Evolutionary conservation across 2,329 filamentous ascomycete genomes (phyloP).

Genomic region (Epichloe brachyelytri): DNA sequence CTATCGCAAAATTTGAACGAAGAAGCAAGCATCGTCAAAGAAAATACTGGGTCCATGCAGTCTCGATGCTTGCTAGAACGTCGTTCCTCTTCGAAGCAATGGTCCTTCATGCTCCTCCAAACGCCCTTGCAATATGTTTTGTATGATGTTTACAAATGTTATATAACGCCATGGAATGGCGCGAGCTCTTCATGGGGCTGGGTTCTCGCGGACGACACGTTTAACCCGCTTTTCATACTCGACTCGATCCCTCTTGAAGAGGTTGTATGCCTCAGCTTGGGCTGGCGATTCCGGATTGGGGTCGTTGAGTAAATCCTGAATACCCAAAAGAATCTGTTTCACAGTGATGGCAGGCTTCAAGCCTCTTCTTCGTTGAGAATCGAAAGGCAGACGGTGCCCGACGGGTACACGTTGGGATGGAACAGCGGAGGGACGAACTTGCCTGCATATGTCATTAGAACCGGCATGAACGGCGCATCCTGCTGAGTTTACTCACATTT

Average conservation of each 20-base stretch:
- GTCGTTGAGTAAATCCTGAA: slow-evolving; percentile 90
- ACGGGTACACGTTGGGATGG: slow-evolving; percentile 97
- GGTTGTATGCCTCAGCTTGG: slow-evolving; percentile 92
- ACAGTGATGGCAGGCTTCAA: slow-evolving; percentile 97
- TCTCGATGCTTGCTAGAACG: neutral
- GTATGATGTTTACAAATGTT: slow-evolving; percentile 5
- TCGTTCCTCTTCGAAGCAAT: slow-evolving; percentile 12
- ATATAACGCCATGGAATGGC: slow-evolving; percentile 1
- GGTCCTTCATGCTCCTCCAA: slow-evolving; percentile 11
- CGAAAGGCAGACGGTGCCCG: slow-evolving; percentile 90
- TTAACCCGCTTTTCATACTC: slow-evolving; percentile 86
- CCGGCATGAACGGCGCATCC: neutral
- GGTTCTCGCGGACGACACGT: slow-evolving; percentile 81
- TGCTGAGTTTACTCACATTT: slow-evolving; percentile 62
- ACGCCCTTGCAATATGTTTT: slow-evolving; percentile 17
- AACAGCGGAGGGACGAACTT: slow-evolving; percentile 95
- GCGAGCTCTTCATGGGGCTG: slow-evolving; percentile 43
- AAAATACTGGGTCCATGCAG: neutral
- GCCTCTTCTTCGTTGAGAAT: slow-evolving; percentile 98
- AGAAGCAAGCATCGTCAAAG: slow-evolving; percentile 11
- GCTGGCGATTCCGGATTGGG: slow-evolving; percentile 95
- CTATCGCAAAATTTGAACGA: slow-evolving; percentile 5
- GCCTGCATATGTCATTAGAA: slow-evolving; percentile 39
- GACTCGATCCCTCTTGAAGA: slow-evolving; percentile 78
- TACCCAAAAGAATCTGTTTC: slow-evolving; percentile 91